Evolutionary conservation across 306 rosid genomes (phyloP).

Genomic region (Cicer yamashitae): DNA sequence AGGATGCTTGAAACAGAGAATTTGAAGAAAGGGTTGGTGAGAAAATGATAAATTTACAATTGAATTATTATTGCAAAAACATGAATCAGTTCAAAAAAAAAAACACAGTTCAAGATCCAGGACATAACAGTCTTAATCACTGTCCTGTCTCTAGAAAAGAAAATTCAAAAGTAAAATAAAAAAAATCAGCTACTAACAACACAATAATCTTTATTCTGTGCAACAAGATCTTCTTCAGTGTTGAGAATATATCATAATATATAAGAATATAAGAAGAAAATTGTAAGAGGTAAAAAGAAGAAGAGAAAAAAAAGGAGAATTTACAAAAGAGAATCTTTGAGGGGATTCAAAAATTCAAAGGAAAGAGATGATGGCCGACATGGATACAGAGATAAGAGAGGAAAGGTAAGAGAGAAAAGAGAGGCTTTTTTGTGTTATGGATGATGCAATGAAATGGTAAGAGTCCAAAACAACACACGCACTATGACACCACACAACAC

Average conservation of each 20-base stretch:
- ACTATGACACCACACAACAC: conserved; percentile 27
- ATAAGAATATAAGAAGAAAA: neutral
- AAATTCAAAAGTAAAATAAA: too few relatives aligned
- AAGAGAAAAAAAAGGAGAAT: neutral
- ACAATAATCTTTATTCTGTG: neutral
- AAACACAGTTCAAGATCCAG: conserved; percentile 50
- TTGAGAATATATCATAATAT: neutral
- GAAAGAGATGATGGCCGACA: conserved; percentile 33
- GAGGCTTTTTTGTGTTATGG: neutral
- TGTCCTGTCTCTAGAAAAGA: conserved; percentile 37
- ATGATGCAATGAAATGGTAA: conserved; percentile 22
- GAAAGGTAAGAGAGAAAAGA: neutral
- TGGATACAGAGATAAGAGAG: conserved; percentile 14
- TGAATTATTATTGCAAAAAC: conserved; percentile 38
- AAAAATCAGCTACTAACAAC: neutral
- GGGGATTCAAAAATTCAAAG: neutral
- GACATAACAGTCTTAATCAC: conserved; percentile 27
- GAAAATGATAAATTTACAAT: conserved; percentile 22
- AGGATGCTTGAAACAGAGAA: conserved; percentile 15
- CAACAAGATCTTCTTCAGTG: neutral
- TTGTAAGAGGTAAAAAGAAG: too few relatives aligned
- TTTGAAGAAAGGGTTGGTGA: conserved; percentile 33
- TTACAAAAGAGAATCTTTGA: neutral
- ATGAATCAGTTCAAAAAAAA: neutral
- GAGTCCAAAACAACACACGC: conserved; percentile 20